Evolutionary conservation across 805 yeast genomes (phyloP).

Genomic region (Lipomyces starkeyi): DNA sequence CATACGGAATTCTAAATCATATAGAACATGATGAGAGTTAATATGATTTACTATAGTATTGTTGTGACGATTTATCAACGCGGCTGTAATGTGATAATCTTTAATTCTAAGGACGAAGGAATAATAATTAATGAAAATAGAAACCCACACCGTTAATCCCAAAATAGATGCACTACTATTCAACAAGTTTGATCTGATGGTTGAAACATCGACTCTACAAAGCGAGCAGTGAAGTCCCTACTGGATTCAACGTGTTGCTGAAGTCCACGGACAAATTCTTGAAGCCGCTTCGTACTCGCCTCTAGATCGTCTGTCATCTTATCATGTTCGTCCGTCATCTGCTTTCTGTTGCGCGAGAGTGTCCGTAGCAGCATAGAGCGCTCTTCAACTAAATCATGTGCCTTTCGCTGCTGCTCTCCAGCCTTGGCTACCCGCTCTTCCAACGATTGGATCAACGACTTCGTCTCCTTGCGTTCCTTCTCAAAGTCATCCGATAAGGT

Average conservation of each 20-base stretch:
- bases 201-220: not conserved
- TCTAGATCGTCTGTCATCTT: constrained; percentile 19
- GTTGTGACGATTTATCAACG: no score
- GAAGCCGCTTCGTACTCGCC: constrained; percentile 11
- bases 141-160: no score
- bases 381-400: constrained; percentile 4
- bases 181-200: not conserved
- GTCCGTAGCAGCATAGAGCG: constrained; percentile 5
- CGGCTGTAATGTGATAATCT: no score
- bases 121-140: no score
- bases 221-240: constrained; percentile 15
- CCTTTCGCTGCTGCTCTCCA: constrained; percentile 14
- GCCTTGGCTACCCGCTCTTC: constrained; percentile 11
- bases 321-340: constrained; percentile 14
- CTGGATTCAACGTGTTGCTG: constrained; percentile 25
- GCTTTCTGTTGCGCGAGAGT: not conserved
- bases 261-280: constrained; percentile 22
- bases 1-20: not conserved
- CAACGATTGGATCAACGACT: constrained; percentile 11
- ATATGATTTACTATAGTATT: no score
- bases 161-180: not conserved
- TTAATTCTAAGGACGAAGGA: no score
- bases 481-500: constrained; percentile 15
- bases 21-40: no score
- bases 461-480: constrained; percentile 20